These are phyloP conservation scores for Haplosporangium sp. DNA, from an alignment of 371 early-diverging fungal genomes.

Conservation along the genomic window DNA sequence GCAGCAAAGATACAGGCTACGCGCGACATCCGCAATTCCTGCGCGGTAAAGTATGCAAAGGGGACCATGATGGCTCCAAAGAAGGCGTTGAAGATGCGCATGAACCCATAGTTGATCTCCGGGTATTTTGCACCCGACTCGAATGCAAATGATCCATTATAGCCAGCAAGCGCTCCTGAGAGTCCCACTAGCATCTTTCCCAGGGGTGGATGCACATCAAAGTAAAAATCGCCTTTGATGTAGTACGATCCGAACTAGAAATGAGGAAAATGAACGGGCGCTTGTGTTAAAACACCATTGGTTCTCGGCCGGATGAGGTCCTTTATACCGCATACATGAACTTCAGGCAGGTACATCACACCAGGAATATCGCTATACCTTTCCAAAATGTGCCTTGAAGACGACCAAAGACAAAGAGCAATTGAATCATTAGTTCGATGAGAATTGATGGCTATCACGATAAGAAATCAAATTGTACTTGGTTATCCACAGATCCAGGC, in stretches of 20 bases:
- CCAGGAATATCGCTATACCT: slow-evolving; percentile 57
- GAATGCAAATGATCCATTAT: slow-evolving; percentile 92
- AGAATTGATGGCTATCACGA: slow-evolving; percentile 2
- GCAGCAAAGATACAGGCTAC: slow-evolving; percentile 78
- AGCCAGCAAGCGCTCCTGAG: slow-evolving; percentile 90
- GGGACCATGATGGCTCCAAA: slow-evolving; percentile 97
- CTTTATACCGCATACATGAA: not conserved
- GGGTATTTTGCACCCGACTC: slow-evolving; percentile 92
- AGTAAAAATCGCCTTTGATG: slow-evolving; percentile 94
- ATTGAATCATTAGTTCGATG: slow-evolving; percentile 12
- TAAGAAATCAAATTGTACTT: not conserved
- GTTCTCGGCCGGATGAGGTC: no score
- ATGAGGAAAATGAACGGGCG: not conserved
- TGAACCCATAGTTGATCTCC: slow-evolving; percentile 88
- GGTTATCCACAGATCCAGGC: no score
- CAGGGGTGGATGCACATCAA: slow-evolving; percentile 99
- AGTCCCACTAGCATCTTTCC: slow-evolving; percentile 98
- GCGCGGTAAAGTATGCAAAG: slow-evolving; percentile 91
- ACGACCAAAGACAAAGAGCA: slow-evolving; percentile 53
- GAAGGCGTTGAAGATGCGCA: slow-evolving; percentile 92
- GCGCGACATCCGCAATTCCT: slow-evolving; percentile 78
- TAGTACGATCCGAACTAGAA: slow-evolving; percentile 93
- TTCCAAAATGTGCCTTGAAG: slow-evolving; percentile 89
- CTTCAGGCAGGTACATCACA: not conserved
- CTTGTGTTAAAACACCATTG: no score